Base-by-base conservation (phyloP, 1,139 yeast genomes). In the Blastobotrys elegans region DNA sequence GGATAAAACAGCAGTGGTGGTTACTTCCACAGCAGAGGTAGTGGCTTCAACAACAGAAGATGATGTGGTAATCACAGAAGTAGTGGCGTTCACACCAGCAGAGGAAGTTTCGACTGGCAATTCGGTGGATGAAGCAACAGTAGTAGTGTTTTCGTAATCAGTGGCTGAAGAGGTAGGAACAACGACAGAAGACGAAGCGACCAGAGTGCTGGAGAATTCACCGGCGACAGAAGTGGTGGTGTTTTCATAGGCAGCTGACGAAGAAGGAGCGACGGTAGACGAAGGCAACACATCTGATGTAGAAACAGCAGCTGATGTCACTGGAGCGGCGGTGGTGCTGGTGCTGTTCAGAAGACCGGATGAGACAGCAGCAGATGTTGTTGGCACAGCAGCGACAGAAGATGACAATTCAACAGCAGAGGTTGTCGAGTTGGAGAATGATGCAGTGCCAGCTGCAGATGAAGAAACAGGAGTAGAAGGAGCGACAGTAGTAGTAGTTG, bases 131-230 rank as follows among this genome's bases (percentile, higher is more conserved):
- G 30, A 7, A 18, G 30, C 11, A 13, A 22, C 11, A 31, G 30
- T 20, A 16, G 43, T 14, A 31, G 37, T 14, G n/a, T n/a, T n/a
- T n/a, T n/a, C 11, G 42, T 16, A 3, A 24, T 22, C 8, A 20
- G 17, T 16, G 46, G 40, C 46, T 8, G 46, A 29, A 17, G 40
- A 16, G 11, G 24, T 34, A 34, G 45, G 40, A 26, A 34, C 45
- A 26, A 26, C 29, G 21, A 35, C 16, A 30, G 46, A 29, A 11
- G 37, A 37, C 11, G 46, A 29, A 4, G 46, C 21, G 6, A 37
- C 7, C 18, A 38, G n/a, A 17, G 8, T 42, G 16, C 40, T 32
- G 18, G 43, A 16, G 11, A 41, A 10, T 16, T 38, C 17, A 11
- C 14, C 47, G 35, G 50, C 42, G 13, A 37, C 21, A 20, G 44